These are phyloP conservation scores for Pleurotus ostreatus DNA, from an alignment of 768 basidiomycete species.

Conservation along the genomic window DNA sequence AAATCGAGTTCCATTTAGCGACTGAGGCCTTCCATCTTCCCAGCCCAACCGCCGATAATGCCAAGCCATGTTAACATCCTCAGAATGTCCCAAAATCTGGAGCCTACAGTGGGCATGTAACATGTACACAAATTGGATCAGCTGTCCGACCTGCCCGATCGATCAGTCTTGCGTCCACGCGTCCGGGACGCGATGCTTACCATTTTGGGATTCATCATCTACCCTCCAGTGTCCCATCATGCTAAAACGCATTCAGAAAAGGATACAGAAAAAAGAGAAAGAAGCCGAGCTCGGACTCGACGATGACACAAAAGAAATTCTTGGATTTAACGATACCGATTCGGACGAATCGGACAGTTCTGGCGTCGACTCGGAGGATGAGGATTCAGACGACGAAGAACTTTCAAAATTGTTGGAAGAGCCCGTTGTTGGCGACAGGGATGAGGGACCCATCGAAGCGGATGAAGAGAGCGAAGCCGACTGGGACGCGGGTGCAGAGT, in stretches of 20 bases:
- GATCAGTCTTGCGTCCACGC: too few species aligned
- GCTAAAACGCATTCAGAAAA: conserved; percentile 79
- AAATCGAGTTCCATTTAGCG: too few species aligned
- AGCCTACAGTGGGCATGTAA: too few species aligned
- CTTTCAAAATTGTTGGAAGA: conserved; percentile 10
- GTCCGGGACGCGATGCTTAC: too few species aligned
- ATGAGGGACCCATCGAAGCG: conserved; percentile 11
- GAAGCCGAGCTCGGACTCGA: conserved; percentile 65
- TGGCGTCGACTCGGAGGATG: conserved; percentile 22
- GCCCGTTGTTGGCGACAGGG: neutral
- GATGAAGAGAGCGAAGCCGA: conserved; percentile 17
- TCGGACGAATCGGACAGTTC: conserved; percentile 34
- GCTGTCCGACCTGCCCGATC: too few species aligned
- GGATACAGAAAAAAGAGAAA: conserved; percentile 52
- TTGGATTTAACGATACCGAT: conserved; percentile 66
- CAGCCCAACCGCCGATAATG: too few species aligned
- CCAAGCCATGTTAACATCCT: too few species aligned
- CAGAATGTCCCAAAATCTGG: too few species aligned
- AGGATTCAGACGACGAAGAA: conserved; percentile 15
- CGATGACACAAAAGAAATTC: conserved; percentile 55
- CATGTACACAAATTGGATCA: too few species aligned
- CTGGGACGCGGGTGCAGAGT: conserved; percentile 9
- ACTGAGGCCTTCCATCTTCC: too few species aligned
- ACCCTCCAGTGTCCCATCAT: conserved; percentile 27
- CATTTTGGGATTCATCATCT: too few species aligned